These are phyloP conservation scores for Artemisia annua DNA, from an alignment of 129 eudicot genomes.

Conservation along the genomic window DNA sequence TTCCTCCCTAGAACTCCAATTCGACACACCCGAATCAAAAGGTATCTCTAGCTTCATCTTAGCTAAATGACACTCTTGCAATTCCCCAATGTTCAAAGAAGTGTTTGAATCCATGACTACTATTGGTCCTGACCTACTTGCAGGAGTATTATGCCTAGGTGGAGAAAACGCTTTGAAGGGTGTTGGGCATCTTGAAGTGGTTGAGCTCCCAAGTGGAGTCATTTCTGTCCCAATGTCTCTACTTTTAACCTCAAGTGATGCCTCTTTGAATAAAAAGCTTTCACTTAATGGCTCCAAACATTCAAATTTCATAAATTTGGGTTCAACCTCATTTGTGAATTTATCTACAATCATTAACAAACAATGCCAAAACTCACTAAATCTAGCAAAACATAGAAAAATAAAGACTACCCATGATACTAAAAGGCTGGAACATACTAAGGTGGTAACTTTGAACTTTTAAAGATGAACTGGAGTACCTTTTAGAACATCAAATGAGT, in stretches of 20 bases:
- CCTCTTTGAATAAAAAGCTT: constrained; percentile 52
- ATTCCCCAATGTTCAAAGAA: constrained; percentile 52
- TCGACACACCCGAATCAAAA: constrained; percentile 43
- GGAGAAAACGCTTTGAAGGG: constrained; percentile 68
- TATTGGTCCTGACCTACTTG: constrained; percentile 61
- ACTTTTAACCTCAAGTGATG: constrained; percentile 40
- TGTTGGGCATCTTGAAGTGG: constrained; percentile 75
- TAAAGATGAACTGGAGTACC: constrained; percentile 29
- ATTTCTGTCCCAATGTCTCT: constrained; percentile 89
- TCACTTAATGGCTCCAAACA: constrained; percentile 66
- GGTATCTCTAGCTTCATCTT: constrained; percentile 50
- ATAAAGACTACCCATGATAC: constrained; percentile 4
- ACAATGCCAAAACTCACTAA: background rate
- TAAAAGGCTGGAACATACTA: constrained; percentile 7
- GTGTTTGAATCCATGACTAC: constrained; percentile 23
- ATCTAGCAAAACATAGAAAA: background rate
- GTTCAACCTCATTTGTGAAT: constrained; percentile 57
- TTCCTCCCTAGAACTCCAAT: constrained; percentile 87
- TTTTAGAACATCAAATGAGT: constrained; percentile 53
- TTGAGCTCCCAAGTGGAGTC: constrained; percentile 75
- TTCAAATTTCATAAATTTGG: constrained; percentile 35
- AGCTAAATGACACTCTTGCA: constrained; percentile 70
- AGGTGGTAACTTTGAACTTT: background rate
- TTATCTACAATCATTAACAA: constrained; percentile 52
- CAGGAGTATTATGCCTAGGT: constrained; percentile 83